A percentile compares a stretch with the other conserved stretches of the same genome.
phyloP scores from a whole-genome alignment of 306 rosid species.

The Arachis hypogaea region DNA sequence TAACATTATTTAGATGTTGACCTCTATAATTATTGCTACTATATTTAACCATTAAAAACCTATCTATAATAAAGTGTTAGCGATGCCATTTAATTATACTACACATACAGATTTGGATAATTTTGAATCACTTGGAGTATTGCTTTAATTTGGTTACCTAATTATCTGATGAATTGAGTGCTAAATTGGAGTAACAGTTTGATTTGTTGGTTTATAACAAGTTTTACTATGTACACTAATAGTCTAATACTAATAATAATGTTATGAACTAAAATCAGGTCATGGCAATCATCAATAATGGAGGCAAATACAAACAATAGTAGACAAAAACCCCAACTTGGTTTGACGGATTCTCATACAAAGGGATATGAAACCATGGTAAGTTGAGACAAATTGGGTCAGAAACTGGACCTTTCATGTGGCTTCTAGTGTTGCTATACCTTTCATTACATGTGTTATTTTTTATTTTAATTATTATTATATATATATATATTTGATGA shows the following conservation, averaged over 20 bases:
- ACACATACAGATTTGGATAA: slow-evolving; percentile 6
- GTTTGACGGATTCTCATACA: slow-evolving; percentile 46
- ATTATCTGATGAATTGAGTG: background rate
- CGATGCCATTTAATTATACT: slow-evolving; percentile 1
- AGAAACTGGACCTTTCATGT: slow-evolving; percentile 37
- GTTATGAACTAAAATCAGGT: slow-evolving; percentile 43
- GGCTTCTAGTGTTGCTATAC: slow-evolving; percentile 30
- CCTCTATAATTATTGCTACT: slow-evolving; percentile 9
- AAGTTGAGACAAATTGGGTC: slow-evolving; percentile 22
- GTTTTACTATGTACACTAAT: background rate
- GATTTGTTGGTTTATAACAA: background rate
- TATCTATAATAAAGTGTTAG: slow-evolving; percentile 11
- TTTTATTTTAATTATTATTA: background rate
- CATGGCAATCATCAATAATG: slow-evolving; percentile 54
- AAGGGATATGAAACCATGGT: slow-evolving; percentile 61
- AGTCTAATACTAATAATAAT: background rate
- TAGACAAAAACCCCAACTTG: slow-evolving; percentile 44
- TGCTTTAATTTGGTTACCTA: background rate
- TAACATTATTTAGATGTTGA: slow-evolving; percentile 35
- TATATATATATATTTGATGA: too few species aligned
- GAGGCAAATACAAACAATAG: slow-evolving; percentile 51
- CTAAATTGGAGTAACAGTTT: slow-evolving; percentile 21
- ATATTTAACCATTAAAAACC: slow-evolving; percentile 25
- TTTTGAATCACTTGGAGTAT: slow-evolving; percentile 24
- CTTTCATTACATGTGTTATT: slow-evolving; percentile 26